Base-by-base conservation (phyloP, 2,329 filamentous ascomycete genomes). In the Falciphora oryzae region DNA sequence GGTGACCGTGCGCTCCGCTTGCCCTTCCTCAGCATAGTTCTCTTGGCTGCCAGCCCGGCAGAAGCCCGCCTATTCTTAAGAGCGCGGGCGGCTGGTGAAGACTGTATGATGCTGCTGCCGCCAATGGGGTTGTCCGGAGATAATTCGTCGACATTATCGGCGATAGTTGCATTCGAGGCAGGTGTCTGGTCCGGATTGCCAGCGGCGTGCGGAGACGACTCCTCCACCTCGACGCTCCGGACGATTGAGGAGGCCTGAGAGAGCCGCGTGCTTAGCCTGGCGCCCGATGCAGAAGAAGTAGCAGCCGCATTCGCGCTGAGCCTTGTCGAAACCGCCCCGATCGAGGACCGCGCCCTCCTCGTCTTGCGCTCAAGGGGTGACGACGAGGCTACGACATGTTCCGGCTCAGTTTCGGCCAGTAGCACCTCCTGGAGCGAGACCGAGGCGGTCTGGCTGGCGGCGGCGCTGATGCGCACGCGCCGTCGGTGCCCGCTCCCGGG, bases 401-500 rank as follows among this genome's bases (percentile, higher is more conserved):
- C 70, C 65, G 67, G 70, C 27, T 68, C 72, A 18, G 74, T 71
- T 22, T 74, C 73, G 1, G 71, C 70, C 13, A 64, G 65, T 71
- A 69, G 68, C 0, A 82, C 64, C 0, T 77, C 73, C 63, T 76
- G 73, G 59, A 81, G 79, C 22, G 85, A 70, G n/a, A 77, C 75
- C 0, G 75, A 72, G 28, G 68, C 66, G 0, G 68, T 70, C 3
- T 70, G 69, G 1, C 74, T 76, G 10, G 78, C 66, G 1, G 74
- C 74, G 0, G 73, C 75, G 44, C 72, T 74, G 10, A 74, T 69
- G 18, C 71, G 73, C 18, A 83, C 70, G 4, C 71, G 76, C 31
- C 79, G 77, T 61, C 83, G 75, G 11, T 78, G 79, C 1, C 84
- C 85, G 67, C 83, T 86, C 2, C 84, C 85, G 1, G 84, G 85